Percentiles rank a stretch among this genome's conserved stretches.
These are phyloP conservation scores for Tricholoma hemisulphureum DNA, from an alignment of 768 basidiomycete genomes.

Conservation along the genomic window DNA sequence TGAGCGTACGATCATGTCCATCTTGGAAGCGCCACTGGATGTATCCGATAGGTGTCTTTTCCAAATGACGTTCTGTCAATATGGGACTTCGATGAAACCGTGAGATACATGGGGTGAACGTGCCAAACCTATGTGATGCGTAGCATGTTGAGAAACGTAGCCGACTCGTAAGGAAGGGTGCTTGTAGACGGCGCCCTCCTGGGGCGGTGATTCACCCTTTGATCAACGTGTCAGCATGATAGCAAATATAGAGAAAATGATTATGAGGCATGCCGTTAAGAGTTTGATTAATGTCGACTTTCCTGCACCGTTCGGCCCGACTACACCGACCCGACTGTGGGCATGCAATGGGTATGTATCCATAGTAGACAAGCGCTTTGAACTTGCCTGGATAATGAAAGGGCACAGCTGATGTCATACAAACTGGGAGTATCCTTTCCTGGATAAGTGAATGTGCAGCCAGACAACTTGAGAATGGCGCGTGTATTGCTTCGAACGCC, in stretches of 20 bases:
- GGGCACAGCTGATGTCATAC: conserved; percentile 84
- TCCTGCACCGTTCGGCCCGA: conserved; percentile 93
- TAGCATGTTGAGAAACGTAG: conserved; percentile 97
- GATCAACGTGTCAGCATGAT: conserved; percentile 7
- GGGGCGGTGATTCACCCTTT: conserved; percentile 88
- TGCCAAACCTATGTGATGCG: conserved; percentile 81
- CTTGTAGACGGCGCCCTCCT: conserved; percentile 90
- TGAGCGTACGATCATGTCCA: conserved; percentile 83
- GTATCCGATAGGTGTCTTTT: conserved; percentile 95
- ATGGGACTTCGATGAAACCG: conserved; percentile 3
- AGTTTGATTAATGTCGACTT: conserved; percentile 96
- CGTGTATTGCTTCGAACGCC: conserved; percentile 95
- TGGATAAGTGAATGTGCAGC: conserved; percentile 94
- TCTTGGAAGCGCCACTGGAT: conserved; percentile 99
- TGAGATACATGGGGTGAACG: conserved; percentile 6
- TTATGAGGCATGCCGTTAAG: conserved; percentile 58
- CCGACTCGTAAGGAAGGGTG: conserved; percentile 92
- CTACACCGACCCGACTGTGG: conserved; percentile 81
- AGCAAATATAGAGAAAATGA: conserved; percentile 1
- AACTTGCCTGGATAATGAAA: conserved; percentile 83
- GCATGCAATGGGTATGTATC: conserved; percentile 15
- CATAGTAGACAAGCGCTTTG: conserved; percentile 16
- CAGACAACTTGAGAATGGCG: conserved; percentile 88
- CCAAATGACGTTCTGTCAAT: conserved; percentile 77
- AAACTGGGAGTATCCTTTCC: conserved; percentile 78